A percentile compares a stretch with the other conserved stretches of the same genome.
Evolutionary conservation across 805 yeast species (phyloP).

Genomic region (Sugiyamaella smithiae): DNA sequence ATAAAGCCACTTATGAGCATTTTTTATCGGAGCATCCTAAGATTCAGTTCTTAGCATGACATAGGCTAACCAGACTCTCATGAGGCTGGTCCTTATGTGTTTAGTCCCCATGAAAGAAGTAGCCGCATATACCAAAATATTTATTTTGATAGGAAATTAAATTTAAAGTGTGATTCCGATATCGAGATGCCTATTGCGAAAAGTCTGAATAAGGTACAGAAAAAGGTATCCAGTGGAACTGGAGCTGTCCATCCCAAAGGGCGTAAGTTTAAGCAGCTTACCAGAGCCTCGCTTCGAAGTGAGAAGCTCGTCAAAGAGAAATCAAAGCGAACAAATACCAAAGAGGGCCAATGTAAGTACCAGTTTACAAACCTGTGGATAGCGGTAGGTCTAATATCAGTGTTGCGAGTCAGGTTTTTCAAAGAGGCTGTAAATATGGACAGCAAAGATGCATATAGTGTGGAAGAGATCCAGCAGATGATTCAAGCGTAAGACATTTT

Average conservation of each 20-base stretch:
- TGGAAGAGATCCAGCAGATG: slow-evolving; percentile 59
- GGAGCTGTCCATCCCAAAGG: slow-evolving; percentile 81
- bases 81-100: no score
- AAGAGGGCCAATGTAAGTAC: slow-evolving; percentile 27
- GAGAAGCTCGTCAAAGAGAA: slow-evolving; percentile 62
- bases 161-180: no score
- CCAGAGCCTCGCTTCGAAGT: slow-evolving; percentile 85
- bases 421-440: slow-evolving; percentile 54
- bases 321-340: slow-evolving; percentile 50
- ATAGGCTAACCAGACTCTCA: no score
- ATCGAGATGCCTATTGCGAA: slow-evolving; percentile 72
- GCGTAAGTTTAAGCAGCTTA: slow-evolving; percentile 78
- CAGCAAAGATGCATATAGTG: slow-evolving; percentile 42
- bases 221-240: slow-evolving; percentile 53
- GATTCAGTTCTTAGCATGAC: no score
- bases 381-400: slow-evolving; percentile 17
- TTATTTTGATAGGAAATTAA: no score
- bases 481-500: slow-evolving; percentile 46
- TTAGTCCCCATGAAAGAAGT: no score
- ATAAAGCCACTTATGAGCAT: no score
- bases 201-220: slow-evolving; percentile 61
- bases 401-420: slow-evolving; percentile 55
- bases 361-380: no score
- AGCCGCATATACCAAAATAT: no score
- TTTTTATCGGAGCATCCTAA: no score